A percentile compares a stretch with the other conserved stretches of the same genome.
phyloP scores from a whole-genome alignment of 768 basidiomycete species.

The Pisolithus microcarpus region DNA sequence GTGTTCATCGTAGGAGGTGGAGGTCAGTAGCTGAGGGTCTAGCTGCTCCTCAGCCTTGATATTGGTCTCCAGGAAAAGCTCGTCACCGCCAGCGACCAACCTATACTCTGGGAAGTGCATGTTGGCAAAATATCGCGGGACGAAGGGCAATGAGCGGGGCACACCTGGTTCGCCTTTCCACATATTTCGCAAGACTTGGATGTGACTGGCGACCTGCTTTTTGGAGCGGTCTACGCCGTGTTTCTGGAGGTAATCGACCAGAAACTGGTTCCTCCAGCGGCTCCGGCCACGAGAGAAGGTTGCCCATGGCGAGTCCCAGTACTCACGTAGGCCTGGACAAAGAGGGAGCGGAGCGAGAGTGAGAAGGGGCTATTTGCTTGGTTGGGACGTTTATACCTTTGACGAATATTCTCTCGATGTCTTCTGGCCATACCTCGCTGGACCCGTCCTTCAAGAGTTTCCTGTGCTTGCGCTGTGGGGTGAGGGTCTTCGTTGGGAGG shows the following conservation, averaged over 20 bases:
- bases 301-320: constrained; percentile 78
- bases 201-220: constrained; percentile 87
- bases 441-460: constrained; percentile 80
- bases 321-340: constrained; percentile 61
- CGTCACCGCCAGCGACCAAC: constrained; percentile 76
- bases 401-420: constrained; percentile 70
- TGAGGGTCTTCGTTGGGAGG: constrained; percentile 26
- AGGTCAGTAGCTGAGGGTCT: constrained; percentile 36
- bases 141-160: constrained; percentile 6
- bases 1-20: constrained; percentile 29
- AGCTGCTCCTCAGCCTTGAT: constrained; percentile 52
- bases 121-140: constrained; percentile 3
- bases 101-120: constrained; percentile 48
- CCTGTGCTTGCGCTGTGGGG: constrained; percentile 74
- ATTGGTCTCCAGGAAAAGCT: constrained; percentile 47
- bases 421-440: constrained; percentile 76
- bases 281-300: constrained; percentile 73
- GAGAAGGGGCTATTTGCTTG: constrained; percentile 1
- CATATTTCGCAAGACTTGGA: constrained; percentile 81
- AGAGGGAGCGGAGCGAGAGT: not conserved
- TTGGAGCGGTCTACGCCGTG: constrained; percentile 66
- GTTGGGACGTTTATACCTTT: constrained; percentile 41
- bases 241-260: constrained; percentile 72
- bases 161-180: constrained; percentile 77
- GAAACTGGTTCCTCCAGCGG: constrained; percentile 78